phyloP scores from a whole-genome alignment of 129 eudicot species.

The Ambrosia trifida region DNA sequence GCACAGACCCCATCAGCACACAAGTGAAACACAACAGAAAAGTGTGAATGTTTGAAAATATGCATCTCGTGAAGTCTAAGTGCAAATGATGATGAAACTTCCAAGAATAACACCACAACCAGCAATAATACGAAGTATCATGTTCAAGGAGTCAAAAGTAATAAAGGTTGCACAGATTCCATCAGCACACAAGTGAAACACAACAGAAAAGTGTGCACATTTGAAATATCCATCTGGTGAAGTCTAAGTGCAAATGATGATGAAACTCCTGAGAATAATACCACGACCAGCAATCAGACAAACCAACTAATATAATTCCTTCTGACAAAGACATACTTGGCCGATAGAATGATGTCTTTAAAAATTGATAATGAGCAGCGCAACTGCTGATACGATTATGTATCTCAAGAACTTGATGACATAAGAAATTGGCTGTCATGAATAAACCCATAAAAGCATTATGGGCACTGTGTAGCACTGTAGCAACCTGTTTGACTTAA shows the following conservation, averaged over 20 bases:
- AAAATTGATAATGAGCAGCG: constrained; percentile 28
- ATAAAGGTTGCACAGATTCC: constrained; percentile 36
- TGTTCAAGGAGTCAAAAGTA: constrained; percentile 27
- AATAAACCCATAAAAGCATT: constrained; percentile 25
- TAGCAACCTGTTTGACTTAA: constrained; percentile 35
- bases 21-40: constrained; percentile 35
- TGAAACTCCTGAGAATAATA: constrained; percentile 39
- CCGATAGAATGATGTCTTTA: constrained; percentile 40
- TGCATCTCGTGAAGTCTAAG: constrained; percentile 29
- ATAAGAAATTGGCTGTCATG: constrained; percentile 23
- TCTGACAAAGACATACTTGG: constrained; percentile 50
- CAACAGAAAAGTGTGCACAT: constrained; percentile 36
- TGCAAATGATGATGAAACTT: constrained; percentile 38
- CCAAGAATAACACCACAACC: constrained; percentile 52
- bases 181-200: constrained; percentile 33
- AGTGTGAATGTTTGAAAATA: constrained; percentile 35
- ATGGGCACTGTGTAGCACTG: constrained; percentile 30
- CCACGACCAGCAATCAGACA: constrained; percentile 59
- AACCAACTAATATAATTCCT: constrained; percentile 48
- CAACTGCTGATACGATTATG: constrained; percentile 35
- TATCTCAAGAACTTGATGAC: constrained; percentile 24
- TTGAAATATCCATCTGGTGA: constrained; percentile 36
- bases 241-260: constrained; percentile 36
- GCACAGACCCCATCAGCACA: constrained; percentile 40
- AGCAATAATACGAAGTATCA: constrained; percentile 41